Base-by-base conservation (phyloP, 352 stramenopile genomes). In the Albugo laibachii region DNA sequence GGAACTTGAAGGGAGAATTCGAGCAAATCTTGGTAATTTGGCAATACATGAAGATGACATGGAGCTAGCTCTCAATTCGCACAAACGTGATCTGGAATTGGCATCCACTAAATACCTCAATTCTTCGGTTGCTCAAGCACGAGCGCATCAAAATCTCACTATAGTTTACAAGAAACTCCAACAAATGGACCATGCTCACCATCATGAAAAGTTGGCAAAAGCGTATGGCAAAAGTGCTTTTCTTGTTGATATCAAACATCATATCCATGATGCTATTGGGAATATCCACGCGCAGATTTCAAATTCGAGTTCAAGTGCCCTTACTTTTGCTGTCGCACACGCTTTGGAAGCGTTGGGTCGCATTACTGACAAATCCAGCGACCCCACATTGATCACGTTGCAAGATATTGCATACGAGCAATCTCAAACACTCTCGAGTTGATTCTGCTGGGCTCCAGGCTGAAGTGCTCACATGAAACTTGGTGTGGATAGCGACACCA, bases 1-100 rank as follows among this genome's bases (percentile, higher is more conserved):
- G 11, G 76, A 89, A 36, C 66, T 86, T 11, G 73, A 85, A 42
- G 72, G 70, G 0, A 66, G 76, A 11, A 68, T 83, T 36, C 79
- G 79, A 41, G 76, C 76, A 13, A 89, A 89, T 45, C 49, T 89
- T 16, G 76, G 76, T 41, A 88, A 86, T 34, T 55, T 88, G 16
- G 72, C 68, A 2, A 55, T 65, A 8, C 55, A 59, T 2, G 61
- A 82, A 41, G 24, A 58, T 24, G 62, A 84, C 46, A 65, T 78
- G 15, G 61, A 57, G 14, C 73, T 80, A 31, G 69, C 76, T 12
- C 42, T 85, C 16, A 65, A 58, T 6, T 82, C 63, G 44, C 69
- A 86, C 44, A 50, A 72, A 37, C 68, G 70, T 37, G 73, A 88
- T 43, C 61, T 86, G 13, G 48, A 52, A 11, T 50, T 73, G 10